These are phyloP conservation scores for Backusella circina DNA, from an alignment of 192 early-diverging fungal genomes.

Conservation along the genomic window DNA sequence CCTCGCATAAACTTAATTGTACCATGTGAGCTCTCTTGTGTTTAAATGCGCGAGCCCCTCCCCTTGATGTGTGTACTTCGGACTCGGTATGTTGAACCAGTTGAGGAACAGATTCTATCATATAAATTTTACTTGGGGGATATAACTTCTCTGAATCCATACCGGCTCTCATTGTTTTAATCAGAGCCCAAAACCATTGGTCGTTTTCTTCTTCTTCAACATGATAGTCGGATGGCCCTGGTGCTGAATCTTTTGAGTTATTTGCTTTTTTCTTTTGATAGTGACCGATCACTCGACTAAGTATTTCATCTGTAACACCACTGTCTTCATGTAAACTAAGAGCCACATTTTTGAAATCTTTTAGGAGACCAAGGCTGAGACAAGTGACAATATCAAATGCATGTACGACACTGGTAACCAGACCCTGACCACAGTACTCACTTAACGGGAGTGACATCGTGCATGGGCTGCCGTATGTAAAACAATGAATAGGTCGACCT, in stretches of 20 bases:
- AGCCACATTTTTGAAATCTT: constrained; percentile 75
- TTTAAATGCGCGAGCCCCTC: constrained; percentile 22
- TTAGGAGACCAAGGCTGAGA: constrained; percentile 68
- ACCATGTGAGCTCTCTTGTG: constrained; percentile 47
- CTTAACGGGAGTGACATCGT: constrained; percentile 67
- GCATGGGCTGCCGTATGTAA: constrained; percentile 81
- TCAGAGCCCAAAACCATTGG: constrained; percentile 80
- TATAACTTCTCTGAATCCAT: constrained; percentile 86
- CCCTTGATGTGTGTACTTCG: constrained; percentile 12
- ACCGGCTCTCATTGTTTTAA: constrained; percentile 77
- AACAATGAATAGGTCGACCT: constrained; percentile 77
- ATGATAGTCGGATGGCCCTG: not conserved
- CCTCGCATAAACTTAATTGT: constrained; percentile 61
- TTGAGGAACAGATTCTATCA: constrained; percentile 51
- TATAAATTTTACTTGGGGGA: constrained; percentile 72
- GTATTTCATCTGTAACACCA: constrained; percentile 61
- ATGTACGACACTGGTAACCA: constrained; percentile 79
- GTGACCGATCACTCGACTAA: constrained; percentile 53
- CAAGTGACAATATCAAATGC: constrained; percentile 75
- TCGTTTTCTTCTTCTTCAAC: constrained; percentile 46
- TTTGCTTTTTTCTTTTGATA: constrained; percentile 22
- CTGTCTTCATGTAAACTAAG: constrained; percentile 57
- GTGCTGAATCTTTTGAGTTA: constrained; percentile 1
- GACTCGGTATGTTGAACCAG: constrained; percentile 32
- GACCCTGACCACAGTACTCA: constrained; percentile 56